Percentiles rank a stretch among this genome's conserved stretches.
These are phyloP conservation scores for Madurella fahalii DNA, from an alignment of 2,329 filamentous ascomycete species.

Conservation along the genomic window DNA sequence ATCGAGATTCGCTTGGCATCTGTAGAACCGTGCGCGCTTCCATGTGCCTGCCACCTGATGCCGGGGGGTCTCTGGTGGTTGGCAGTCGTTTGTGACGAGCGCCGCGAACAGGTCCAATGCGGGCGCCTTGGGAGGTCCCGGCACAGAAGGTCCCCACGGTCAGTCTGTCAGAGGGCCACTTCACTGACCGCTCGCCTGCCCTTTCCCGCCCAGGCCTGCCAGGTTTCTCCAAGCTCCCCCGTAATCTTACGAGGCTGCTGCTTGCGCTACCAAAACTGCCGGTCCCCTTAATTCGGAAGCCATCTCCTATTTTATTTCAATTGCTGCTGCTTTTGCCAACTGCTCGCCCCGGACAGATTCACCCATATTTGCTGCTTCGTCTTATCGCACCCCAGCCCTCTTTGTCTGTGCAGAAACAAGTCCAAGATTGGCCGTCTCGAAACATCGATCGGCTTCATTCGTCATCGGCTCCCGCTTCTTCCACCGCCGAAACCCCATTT, in stretches of 20 bases:
- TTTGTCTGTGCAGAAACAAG: slow-evolving; percentile 16
- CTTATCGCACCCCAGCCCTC: slow-evolving; percentile 5
- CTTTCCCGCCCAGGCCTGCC: slow-evolving; percentile 11
- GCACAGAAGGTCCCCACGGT: too few species aligned
- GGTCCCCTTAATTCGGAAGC: slow-evolving; percentile 18
- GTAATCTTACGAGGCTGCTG: slow-evolving; percentile 26
- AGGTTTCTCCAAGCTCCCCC: slow-evolving; percentile 21
- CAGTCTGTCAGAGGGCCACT: neutral
- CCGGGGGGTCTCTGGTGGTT: neutral
- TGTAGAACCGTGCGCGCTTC: neutral
- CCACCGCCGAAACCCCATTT: slow-evolving; percentile 17
- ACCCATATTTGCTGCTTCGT: slow-evolving; percentile 1
- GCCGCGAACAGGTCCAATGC: neutral
- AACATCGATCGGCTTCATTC: slow-evolving; percentile 21
- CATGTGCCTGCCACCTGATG: neutral
- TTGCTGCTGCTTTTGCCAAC: slow-evolving; percentile 7
- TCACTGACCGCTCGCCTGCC: slow-evolving; percentile 17
- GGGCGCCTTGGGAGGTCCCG: too few species aligned
- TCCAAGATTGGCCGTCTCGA: slow-evolving; percentile 10
- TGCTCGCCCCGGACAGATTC: slow-evolving; percentile 1
- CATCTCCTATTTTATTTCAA: slow-evolving; percentile 18
- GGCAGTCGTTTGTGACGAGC: neutral
- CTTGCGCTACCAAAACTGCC: slow-evolving; percentile 19
- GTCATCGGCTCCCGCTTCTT: slow-evolving; percentile 20
- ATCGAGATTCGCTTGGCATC: neutral